These are phyloP conservation scores for Trichosporon sp. DNA, from an alignment of 1,284 basidiomycete species.

Conservation along the genomic window DNA sequence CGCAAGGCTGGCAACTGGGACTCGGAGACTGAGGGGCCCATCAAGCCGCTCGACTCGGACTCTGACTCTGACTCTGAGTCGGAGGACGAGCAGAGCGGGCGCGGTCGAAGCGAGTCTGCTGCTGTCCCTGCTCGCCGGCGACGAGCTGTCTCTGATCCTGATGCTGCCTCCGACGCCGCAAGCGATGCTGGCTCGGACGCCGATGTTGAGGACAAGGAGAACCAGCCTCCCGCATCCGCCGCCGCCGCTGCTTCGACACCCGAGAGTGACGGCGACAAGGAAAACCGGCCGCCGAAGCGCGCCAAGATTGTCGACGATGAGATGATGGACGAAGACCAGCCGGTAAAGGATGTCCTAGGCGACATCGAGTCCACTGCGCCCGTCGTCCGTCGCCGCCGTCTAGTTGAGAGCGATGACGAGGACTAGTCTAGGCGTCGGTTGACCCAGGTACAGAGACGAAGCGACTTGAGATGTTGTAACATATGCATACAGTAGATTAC, in stretches of 20 bases:
- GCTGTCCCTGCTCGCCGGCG: no score
- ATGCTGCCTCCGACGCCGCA: neutral
- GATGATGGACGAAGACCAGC: neutral
- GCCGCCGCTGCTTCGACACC: neutral
- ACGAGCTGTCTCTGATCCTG: neutral
- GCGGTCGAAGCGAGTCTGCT: neutral
- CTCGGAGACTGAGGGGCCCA: neutral
- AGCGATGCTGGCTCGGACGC: neutral
- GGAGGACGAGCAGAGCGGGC: neutral
- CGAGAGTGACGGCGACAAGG: neutral
- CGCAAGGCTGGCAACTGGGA: neutral
- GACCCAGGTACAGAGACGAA: neutral
- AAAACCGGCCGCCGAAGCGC: neutral
- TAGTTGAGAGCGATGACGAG: neutral
- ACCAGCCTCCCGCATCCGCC: neutral
- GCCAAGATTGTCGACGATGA: neutral
- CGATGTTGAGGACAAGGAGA: neutral
- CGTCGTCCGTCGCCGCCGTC: neutral
- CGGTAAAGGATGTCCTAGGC: neutral
- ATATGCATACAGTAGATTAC: conserved; percentile 9
- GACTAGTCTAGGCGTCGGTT: no score
- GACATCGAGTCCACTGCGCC: neutral
- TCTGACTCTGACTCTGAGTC: neutral
- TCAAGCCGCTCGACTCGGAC: neutral
- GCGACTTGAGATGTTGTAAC: conserved; percentile 13